Base-by-base conservation (phyloP, 2,329 filamentous ascomycete species). In the Colletotrichum siamense region DNA sequence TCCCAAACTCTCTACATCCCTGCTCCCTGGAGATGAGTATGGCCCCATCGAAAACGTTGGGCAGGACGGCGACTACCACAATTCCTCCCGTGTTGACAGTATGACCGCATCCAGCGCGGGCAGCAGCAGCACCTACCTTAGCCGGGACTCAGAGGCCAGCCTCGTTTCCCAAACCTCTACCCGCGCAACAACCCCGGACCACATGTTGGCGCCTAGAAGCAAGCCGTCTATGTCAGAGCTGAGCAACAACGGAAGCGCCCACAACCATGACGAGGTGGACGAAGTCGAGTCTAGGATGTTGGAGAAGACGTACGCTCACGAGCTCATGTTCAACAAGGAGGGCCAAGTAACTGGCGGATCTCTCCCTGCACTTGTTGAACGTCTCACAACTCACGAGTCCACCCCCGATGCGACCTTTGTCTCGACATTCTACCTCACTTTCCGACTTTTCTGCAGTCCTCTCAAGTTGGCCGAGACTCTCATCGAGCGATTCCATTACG, bases 381-480 rank as follows among this genome's bases (percentile, higher is more conserved):
- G 96, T 78, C 91, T 99, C 57, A 99, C 97, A 1, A 95, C 95
- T 0, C 96, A 98, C 82, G 95, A 98, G 83, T 95, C 95, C 1
- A 98, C 96, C 0, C 97, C 97, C 0, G 96, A 99, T 82, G 92
- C 95, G 22, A 92, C 95, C 81, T 99, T 99, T 80, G 95, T 98
- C 57, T 96, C 95, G 4, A 95, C 97, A 0, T 99, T 99, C 82
- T 99, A 98, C 83, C 92, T 99, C 32, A 99, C 97, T 1, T 99
- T 99, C 87, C 92, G 97, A 69, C 91, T 98, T 13, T 99, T 99
- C 82, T 96, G 95, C 78, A 94, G 94, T 0, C 96, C 97, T 0
- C 83, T 90, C 8, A 92, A 95, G 77, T 91, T 99, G 77, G 94
- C 96, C 0, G 91, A 95, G 82, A 91, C 93, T 6, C 89, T 99